A percentile compares a stretch with the other conserved stretches of the same genome.
Conservation (phyloP, 2,329 filamentous ascomycete species). For the Apiospora phragmitis region DNA sequence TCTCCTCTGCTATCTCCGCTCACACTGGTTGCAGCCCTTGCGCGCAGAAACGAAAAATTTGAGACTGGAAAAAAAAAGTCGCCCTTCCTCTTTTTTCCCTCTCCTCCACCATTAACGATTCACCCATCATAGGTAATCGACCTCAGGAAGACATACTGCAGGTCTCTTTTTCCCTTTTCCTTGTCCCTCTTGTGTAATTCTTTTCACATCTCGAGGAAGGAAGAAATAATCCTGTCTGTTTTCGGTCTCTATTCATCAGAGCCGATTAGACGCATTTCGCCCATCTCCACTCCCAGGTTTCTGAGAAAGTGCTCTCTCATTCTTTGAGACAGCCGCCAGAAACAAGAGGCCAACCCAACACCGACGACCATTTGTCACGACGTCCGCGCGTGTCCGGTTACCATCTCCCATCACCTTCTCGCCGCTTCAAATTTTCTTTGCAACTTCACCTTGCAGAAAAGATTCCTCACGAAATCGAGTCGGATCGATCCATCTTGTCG, state of each 20-base stretch:
- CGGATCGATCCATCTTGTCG: background rate
- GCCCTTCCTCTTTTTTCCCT: background rate
- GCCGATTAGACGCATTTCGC: background rate
- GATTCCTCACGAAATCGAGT: background rate
- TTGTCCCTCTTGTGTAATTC: conserved; percentile 2
- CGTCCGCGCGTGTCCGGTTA: conserved; percentile 9
- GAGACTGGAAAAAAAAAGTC: conserved; percentile 11
- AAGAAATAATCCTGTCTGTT: conserved; percentile 8
- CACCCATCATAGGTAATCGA: conserved; percentile 10
- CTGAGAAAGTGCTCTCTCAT: conserved; percentile 2
- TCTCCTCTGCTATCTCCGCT: conserved; percentile 3
- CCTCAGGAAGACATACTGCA: conserved; percentile 10
- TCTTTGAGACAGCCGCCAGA: conserved; percentile 10
- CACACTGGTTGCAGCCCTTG: conserved; percentile 10
- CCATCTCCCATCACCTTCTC: background rate
- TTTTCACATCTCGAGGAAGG: conserved; percentile 6
- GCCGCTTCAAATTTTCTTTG: background rate
- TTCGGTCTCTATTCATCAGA: conserved; percentile 10
- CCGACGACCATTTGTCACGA: background rate
- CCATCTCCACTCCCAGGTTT: conserved; percentile 9
- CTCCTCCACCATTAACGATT: conserved; percentile 6
- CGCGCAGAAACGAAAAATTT: conserved; percentile 11
- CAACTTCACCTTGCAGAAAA: conserved; percentile 1
- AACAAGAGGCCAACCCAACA: conserved; percentile 6
- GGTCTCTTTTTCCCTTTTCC: conserved; percentile 2